Conservation (phyloP, 768 basidiomycete species). For the Tephrocybe sp. region DNA sequence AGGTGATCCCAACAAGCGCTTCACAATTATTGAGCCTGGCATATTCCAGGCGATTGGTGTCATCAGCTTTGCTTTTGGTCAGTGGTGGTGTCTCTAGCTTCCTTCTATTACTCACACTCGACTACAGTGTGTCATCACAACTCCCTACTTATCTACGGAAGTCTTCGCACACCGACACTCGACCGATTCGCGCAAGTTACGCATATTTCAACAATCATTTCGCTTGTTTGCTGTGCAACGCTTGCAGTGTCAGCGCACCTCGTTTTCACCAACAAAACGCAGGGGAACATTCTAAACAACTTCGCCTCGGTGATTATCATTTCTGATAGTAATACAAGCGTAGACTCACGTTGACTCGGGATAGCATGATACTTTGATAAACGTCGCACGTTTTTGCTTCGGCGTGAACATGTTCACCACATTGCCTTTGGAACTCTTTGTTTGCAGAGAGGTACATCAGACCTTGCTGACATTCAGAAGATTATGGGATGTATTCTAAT, state of each 20-base stretch:
- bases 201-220: constrained; percentile 84
- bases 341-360: constrained; percentile 4
- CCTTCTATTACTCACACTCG: constrained; percentile 1
- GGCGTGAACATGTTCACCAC: constrained; percentile 99
- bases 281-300: constrained; percentile 97
- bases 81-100: constrained; percentile 3
- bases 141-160: constrained; percentile 93
- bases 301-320: constrained; percentile 63
- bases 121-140: constrained; percentile 90
- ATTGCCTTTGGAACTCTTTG: constrained; percentile 92
- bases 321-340: not conserved
- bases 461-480: no score
- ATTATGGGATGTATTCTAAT: not conserved
- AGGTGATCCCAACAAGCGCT: constrained; percentile 72
- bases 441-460: constrained; percentile 81
- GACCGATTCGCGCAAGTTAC: constrained; percentile 93
- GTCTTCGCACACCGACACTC: constrained; percentile 86
- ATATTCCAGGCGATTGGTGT: constrained; percentile 96
- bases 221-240: constrained; percentile 78
- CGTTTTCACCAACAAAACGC: constrained; percentile 87
- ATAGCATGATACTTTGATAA: constrained; percentile 84
- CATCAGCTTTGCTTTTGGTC: constrained; percentile 88
- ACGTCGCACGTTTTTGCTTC: constrained; percentile 91
- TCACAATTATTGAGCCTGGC: constrained; percentile 74
- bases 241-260: constrained; percentile 85